Evolutionary conservation across 768 basidiomycete species (phyloP), one percentile per base, ranked within the genome.

Genomic region (Collybia nuda): DNA sequence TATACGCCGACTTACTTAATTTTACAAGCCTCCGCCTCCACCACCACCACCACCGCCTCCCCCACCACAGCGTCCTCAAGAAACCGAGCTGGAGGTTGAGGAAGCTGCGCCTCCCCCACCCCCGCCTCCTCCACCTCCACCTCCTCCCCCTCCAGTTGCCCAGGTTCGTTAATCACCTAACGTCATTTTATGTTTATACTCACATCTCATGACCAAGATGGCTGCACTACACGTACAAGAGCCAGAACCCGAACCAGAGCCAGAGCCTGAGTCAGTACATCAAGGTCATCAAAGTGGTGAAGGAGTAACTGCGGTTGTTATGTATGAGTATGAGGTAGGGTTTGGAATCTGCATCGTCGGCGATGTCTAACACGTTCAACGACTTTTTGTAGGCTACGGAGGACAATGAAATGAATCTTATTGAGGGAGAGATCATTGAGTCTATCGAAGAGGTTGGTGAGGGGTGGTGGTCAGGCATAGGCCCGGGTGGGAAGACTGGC

Each of bases 391-490:
- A 88, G 83, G 89, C 88, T 14, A 75, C 84, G 9, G 91, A 93
- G 67, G 89, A 93, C 53, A 93, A 93, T 60, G 95, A 98, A 63
- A 83, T 98, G 73, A 66, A 66, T 50, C 76, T 97, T 19, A 56
- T 72, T 1, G 93, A 96, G 65, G 91, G 92, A 40, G 91, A 95
- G 61, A 67, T 85, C 29, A 82, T 97, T 43, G 82, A 87, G 49
- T 81, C 88, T 55, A 83, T 96, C 41, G 90, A 93, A 67, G 84
- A 90, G 67, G 67, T 91, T 14, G 91, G 88, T 56, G 89, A 91
- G 57, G 90, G 90, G 5, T 98, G 95, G 95, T 97, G 94, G 95
- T 80, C 75, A 51, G 95, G 92, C 18, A 73, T 83, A 43, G 85
- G 84, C 24, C 69, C 75, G 37, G 78, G 74, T 19, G 93, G 92